These are phyloP conservation scores for Poterioochromonas sp. DNA, from an alignment of 352 stramenopile genomes.

Conservation along the genomic window DNA sequence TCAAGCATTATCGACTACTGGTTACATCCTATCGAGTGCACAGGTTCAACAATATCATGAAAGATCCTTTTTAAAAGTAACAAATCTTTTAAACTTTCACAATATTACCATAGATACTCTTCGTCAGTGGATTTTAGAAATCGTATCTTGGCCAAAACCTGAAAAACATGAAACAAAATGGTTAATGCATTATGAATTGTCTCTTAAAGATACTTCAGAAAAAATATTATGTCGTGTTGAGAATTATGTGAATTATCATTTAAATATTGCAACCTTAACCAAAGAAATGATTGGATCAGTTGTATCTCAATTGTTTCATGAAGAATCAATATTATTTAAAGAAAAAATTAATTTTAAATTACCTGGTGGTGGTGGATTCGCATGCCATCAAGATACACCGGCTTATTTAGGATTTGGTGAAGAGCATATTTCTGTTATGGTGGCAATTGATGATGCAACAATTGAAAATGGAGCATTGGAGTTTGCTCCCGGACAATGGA, in stretches of 20 bases:
- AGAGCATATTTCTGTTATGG: neutral
- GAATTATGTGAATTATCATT: conserved; percentile 17
- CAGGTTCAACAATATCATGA: neutral
- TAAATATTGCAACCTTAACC: neutral
- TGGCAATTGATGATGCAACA: neutral
- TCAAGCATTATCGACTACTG: neutral
- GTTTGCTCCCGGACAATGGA: neutral
- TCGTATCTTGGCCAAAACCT: neutral
- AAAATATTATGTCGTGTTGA: neutral
- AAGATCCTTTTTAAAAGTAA: neutral
- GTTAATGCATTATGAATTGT: neutral
- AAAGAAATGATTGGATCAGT: neutral
- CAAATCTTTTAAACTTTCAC: neutral
- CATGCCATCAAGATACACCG: neutral
- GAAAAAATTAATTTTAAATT: conserved; percentile 17
- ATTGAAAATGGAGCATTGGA: neutral
- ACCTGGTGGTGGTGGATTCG: neutral
- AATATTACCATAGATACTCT: neutral
- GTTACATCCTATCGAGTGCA: neutral
- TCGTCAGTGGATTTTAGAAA: neutral
- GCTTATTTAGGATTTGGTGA: neutral
- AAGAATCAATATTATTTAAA: conserved; percentile 3
- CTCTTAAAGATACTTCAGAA: neutral
- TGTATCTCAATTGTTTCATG: neutral
- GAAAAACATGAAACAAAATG: neutral